phyloP scores from a whole-genome alignment of 495 filamentous ascomycete species.

The Annulohypoxylon nitens region DNA sequence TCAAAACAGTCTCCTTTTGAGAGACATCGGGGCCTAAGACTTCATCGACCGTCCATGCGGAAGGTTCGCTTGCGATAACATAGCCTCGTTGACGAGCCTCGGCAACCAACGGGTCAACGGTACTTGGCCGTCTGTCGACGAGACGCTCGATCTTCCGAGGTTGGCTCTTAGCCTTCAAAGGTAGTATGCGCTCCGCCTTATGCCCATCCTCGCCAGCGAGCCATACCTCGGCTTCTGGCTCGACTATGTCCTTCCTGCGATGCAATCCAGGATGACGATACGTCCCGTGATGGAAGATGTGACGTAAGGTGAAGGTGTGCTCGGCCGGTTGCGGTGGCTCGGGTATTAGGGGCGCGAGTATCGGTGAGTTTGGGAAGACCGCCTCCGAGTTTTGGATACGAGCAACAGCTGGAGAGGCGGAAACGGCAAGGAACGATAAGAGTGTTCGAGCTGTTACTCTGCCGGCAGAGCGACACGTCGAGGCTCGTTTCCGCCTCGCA shows the following conservation, averaged over 20 bases:
- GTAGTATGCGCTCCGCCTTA: slow-evolving; percentile 61
- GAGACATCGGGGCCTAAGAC: slow-evolving; percentile 84
- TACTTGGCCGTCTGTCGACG: slow-evolving; percentile 78
- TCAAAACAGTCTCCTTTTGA: slow-evolving; percentile 86
- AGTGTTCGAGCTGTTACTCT: slow-evolving; percentile 71
- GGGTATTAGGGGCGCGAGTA: slow-evolving; percentile 55
- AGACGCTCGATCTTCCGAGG: slow-evolving; percentile 81
- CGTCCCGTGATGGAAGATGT: slow-evolving; percentile 91
- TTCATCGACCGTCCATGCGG: slow-evolving; percentile 87
- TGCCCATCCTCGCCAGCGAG: slow-evolving; percentile 74
- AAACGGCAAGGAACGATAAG: slow-evolving; percentile 72
- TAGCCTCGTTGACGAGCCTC: slow-evolving; percentile 72
- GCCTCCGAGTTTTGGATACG: slow-evolving; percentile 48
- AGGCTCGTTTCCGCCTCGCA: slow-evolving; percentile 54
- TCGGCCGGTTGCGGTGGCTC: slow-evolving; percentile 57
- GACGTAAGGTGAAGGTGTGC: slow-evolving; percentile 76
- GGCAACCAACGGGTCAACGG: slow-evolving; percentile 80
- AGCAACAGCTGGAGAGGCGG: slow-evolving; percentile 55
- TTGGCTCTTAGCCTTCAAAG: slow-evolving; percentile 67
- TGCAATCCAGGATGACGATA: slow-evolving; percentile 79
- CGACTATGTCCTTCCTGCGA: slow-evolving; percentile 75
- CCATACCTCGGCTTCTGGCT: slow-evolving; percentile 71
- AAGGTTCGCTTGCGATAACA: slow-evolving; percentile 70
- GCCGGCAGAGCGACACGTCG: slow-evolving; percentile 63
- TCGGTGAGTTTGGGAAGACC: slow-evolving; percentile 52